A percentile compares a stretch with the other conserved stretches of the same genome.
Conservation (phyloP, 441 rosid species). For the Brassica balearica region DNA sequence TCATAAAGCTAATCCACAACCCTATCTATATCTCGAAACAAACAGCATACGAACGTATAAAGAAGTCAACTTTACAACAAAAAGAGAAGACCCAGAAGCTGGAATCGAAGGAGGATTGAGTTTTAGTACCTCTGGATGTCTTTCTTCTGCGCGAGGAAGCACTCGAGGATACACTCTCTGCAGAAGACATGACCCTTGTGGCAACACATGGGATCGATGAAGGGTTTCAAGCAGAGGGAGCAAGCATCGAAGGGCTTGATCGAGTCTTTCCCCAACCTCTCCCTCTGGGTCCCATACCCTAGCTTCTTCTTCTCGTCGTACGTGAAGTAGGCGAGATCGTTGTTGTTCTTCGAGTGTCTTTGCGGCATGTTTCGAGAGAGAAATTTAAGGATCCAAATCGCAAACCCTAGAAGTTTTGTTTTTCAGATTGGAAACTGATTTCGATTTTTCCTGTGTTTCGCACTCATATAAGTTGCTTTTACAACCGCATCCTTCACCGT, state of each 20-base stretch:
- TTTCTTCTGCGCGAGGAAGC: slow-evolving; percentile 83
- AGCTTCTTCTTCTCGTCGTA: slow-evolving; percentile 92
- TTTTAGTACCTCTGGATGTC: slow-evolving; percentile 71
- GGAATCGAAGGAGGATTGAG: background rate
- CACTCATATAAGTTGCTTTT: background rate
- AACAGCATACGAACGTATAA: background rate
- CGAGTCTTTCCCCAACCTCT: slow-evolving; percentile 88
- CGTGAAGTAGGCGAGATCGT: slow-evolving; percentile 89
- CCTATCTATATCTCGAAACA: background rate
- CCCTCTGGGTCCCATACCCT: slow-evolving; percentile 92
- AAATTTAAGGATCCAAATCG: slow-evolving; percentile 23
- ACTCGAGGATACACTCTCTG: slow-evolving; percentile 85
- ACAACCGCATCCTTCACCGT: slow-evolving; percentile 15
- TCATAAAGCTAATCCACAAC: background rate
- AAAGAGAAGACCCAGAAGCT: background rate
- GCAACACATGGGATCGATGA: slow-evolving; percentile 86
- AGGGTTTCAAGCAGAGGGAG: slow-evolving; percentile 83
- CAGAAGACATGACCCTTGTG: slow-evolving; percentile 86
- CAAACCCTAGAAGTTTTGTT: slow-evolving; percentile 36
- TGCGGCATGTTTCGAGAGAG: slow-evolving; percentile 67
- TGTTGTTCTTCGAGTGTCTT: slow-evolving; percentile 93
- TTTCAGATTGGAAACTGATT: slow-evolving; percentile 14
- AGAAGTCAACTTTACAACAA: too few species aligned
- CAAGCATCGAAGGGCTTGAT: slow-evolving; percentile 92
- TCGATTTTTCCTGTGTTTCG: slow-evolving; percentile 23